These are phyloP conservation scores for Verbena officinalis DNA, from an alignment of 257 asterid species.

Conservation along the genomic window DNA sequence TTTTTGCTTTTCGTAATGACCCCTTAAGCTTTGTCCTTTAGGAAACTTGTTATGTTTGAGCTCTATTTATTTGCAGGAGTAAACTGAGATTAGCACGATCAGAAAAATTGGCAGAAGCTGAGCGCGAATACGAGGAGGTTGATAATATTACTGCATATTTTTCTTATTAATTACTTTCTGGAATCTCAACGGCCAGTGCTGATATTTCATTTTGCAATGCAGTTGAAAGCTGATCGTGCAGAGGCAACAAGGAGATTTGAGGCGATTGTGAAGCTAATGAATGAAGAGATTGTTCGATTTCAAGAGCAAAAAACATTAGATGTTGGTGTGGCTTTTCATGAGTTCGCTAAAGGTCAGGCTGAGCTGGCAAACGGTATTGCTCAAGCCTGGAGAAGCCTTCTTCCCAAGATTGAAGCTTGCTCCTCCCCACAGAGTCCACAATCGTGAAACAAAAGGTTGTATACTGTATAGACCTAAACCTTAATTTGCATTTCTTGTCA, in stretches of 20 bases:
- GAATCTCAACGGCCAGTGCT: background rate
- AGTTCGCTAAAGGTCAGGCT: conserved; percentile 77
- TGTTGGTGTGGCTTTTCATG: conserved; percentile 78
- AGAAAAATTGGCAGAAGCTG: conserved; percentile 67
- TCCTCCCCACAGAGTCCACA: conserved; percentile 25
- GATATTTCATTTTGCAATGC: conserved; percentile 21
- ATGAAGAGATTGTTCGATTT: conserved; percentile 59
- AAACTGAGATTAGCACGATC: conserved; percentile 63
- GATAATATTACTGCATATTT: background rate
- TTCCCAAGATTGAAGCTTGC: conserved; percentile 68
- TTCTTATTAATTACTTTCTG: background rate
- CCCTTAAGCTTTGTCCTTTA: background rate
- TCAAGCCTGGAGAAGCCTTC: conserved; percentile 79
- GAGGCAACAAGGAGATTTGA: conserved; percentile 65
- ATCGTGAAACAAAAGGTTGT: background rate
- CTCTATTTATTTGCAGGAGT: conserved; percentile 48
- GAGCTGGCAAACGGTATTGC: conserved; percentile 56
- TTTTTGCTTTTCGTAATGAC: background rate
- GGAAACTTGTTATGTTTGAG: too few relatives aligned
- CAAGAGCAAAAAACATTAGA: conserved; percentile 77
- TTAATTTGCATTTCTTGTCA: background rate
- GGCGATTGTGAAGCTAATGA: conserved; percentile 63
- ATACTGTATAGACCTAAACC: conserved; percentile 11
- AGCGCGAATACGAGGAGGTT: conserved; percentile 74
- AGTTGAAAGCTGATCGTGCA: conserved; percentile 55